Evolutionary conservation across 1,284 basidiomycete species (phyloP).

Genomic region (Testicularia cyperi): DNA sequence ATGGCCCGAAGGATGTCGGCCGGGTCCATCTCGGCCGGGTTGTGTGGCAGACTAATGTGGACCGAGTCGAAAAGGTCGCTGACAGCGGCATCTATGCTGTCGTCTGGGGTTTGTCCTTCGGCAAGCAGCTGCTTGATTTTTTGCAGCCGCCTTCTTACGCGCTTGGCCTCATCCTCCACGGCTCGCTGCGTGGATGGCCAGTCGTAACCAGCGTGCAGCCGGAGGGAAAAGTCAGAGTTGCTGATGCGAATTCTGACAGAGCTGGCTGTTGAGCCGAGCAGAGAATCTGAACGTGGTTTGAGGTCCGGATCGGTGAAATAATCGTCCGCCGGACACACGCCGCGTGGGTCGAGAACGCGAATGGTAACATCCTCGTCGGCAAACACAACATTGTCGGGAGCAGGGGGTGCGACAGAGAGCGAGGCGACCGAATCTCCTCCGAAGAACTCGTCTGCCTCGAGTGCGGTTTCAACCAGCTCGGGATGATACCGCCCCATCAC

Average conservation of each 20-base stretch:
- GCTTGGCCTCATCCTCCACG: constrained; percentile 84
- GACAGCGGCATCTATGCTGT: constrained; percentile 74
- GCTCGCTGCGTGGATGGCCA: constrained; percentile 81
- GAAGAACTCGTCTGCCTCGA: constrained; percentile 65
- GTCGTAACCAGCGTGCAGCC: constrained; percentile 70
- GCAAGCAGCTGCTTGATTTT: constrained; percentile 94
- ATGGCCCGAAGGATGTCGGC: constrained; percentile 79
- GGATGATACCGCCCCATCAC: constrained; percentile 61
- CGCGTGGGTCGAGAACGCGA: constrained; percentile 69
- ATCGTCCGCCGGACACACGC: constrained; percentile 61
- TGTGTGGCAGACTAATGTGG: constrained; percentile 62
- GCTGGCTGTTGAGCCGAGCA: constrained; percentile 16
- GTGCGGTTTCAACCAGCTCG: constrained; percentile 67
- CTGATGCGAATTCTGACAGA: constrained; percentile 31
- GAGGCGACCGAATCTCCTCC: constrained; percentile 54
- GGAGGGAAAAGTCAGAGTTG: constrained; percentile 37
- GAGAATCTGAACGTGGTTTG: constrained; percentile 17
- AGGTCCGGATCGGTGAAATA: constrained; percentile 44
- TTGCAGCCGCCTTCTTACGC: constrained; percentile 79
- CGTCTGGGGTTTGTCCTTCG: constrained; percentile 82
- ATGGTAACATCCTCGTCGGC: constrained; percentile 80
- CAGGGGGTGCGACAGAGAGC: constrained; percentile 25
- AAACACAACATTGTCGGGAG: constrained; percentile 65
- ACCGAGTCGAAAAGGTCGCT: constrained; percentile 87
- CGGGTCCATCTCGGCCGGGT: constrained; percentile 33